Evolutionary conservation across 2,329 filamentous ascomycete genomes (phyloP), one percentile per base, ranked within the genome.

Genomic region (Plenodomus biglobosus): DNA sequence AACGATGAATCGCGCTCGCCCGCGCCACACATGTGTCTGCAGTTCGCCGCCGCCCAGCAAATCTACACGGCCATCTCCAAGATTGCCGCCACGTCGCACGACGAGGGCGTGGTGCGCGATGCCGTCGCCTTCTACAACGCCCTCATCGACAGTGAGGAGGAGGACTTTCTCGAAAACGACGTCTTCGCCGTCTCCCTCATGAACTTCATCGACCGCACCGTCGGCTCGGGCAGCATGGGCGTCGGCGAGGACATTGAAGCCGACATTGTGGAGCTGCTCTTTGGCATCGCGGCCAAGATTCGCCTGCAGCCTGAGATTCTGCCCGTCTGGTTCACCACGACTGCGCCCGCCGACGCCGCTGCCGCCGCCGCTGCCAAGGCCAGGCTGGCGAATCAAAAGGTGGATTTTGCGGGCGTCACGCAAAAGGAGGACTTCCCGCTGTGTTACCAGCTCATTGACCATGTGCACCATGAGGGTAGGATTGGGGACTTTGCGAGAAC

Each of bases 221-320:
- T 88, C 1, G 86, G 87, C 37, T 81, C 84, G 50, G 88, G 88
- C 59, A 86, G 83, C 64, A 84, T 89, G 53, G 80, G 84, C n/a
- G 76, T 92, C 3, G 85, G 87, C 32, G 80, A 85, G 44, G 89
- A 96, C 48, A 92, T 89, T 10, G 92, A 97, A 71, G 87, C 87
- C 8, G 85, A 91, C 50, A 85, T 97, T 40, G 89, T 97, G 42
- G 92, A 99, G 75, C 77, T 99, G 46, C 82, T 95, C 38, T 99
- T 99, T 75, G 95, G 92, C 54, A 92, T 99, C 58, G 90, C 94
- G 17, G 95, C 94, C 58, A 97, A 97, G 79, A 96, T 99, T 60
- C 82, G 94, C 38, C 78, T 96, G 52, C 87, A 95, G 60, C 92
- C 94, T 3, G 82, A 86, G 49, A 92, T 97, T 45, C 75, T 99